A percentile compares a stretch with the other conserved stretches of the same genome.
These are phyloP conservation scores for Exobasidium cylindrosporum DNA, from an alignment of 1,284 basidiomycete species.

Conservation along the genomic window DNA sequence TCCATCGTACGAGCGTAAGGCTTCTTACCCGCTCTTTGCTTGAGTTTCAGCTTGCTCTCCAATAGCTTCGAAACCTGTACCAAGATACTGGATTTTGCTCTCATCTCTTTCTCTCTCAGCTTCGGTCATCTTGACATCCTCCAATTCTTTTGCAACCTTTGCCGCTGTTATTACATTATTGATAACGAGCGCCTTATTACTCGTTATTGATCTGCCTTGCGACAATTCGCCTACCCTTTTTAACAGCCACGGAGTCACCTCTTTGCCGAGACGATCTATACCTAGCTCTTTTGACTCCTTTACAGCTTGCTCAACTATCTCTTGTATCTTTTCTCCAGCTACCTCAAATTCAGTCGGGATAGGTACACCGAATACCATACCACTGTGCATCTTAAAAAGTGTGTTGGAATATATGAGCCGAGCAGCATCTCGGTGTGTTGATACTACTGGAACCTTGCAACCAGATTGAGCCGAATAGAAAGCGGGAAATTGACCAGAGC, in stretches of 20 bases:
- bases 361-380: slow-evolving; percentile 75
- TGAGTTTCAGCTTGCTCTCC: too few relatives aligned
- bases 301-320: slow-evolving; percentile 79
- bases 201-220: slow-evolving; percentile 58
- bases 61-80: background rate
- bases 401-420: slow-evolving; percentile 64
- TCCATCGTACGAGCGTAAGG: background rate
- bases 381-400: slow-evolving; percentile 57
- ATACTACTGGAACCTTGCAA: slow-evolving; percentile 63
- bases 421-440: slow-evolving; percentile 26
- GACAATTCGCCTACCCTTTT: slow-evolving; percentile 79
- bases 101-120: slow-evolving; percentile 53
- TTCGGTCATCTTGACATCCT: slow-evolving; percentile 62
- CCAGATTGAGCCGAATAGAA: slow-evolving; percentile 87
- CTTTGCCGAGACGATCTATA: slow-evolving; percentile 77
- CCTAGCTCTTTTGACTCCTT: slow-evolving; percentile 78
- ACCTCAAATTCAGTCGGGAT: slow-evolving; percentile 76
- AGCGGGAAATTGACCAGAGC: slow-evolving; percentile 76
- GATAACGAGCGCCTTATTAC: slow-evolving; percentile 82
- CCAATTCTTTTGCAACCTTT: slow-evolving; percentile 75
- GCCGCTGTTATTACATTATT: slow-evolving; percentile 87
- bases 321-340: slow-evolving; percentile 70
- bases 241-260: slow-evolving; percentile 92
- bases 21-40: slow-evolving; percentile 1
- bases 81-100: slow-evolving; percentile 5